phyloP scores from a whole-genome alignment of 2,329 filamentous ascomycete genomes.

The Coniochaeta pulveracea region DNA sequence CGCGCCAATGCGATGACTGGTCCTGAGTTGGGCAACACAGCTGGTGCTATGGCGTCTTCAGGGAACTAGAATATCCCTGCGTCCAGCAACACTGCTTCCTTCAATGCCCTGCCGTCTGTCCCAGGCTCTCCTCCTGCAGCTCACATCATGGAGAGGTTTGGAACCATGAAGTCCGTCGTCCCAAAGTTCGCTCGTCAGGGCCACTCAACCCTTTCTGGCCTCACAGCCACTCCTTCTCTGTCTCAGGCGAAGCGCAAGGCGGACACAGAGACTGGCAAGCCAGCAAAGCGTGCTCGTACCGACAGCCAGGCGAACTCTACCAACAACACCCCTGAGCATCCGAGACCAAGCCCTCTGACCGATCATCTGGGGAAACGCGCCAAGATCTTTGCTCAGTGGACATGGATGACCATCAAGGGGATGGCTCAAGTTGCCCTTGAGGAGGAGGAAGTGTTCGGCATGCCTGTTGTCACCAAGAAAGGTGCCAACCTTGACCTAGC shows the following conservation, averaged over 20 bases:
- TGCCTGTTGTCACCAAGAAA: no score
- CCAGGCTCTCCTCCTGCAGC: no score
- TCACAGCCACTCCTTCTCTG: neutral
- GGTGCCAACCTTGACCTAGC: no score
- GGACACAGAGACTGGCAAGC: neutral
- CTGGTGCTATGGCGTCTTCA: no score
- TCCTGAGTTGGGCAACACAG: no score
- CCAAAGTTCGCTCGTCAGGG: neutral
- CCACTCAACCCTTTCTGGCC: neutral
- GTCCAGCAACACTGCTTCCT: neutral
- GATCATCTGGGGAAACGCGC: no score
- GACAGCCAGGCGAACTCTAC: neutral
- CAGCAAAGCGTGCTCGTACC: neutral
- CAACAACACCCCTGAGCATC: neutral
- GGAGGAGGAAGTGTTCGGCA: neutral
- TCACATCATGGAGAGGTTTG: neutral
- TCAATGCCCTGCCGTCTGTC: no score
- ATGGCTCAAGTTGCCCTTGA: neutral
- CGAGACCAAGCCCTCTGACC: neutral
- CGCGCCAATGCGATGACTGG: no score
- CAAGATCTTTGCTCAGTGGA: no score
- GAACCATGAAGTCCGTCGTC: neutral
- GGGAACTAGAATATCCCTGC: neutral
- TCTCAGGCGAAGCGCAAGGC: conserved; percentile 2
- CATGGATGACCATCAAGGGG: neutral